Evolutionary conservation across 1,284 basidiomycete genomes (phyloP).

Genomic region (Neolentinus lepideus): DNA sequence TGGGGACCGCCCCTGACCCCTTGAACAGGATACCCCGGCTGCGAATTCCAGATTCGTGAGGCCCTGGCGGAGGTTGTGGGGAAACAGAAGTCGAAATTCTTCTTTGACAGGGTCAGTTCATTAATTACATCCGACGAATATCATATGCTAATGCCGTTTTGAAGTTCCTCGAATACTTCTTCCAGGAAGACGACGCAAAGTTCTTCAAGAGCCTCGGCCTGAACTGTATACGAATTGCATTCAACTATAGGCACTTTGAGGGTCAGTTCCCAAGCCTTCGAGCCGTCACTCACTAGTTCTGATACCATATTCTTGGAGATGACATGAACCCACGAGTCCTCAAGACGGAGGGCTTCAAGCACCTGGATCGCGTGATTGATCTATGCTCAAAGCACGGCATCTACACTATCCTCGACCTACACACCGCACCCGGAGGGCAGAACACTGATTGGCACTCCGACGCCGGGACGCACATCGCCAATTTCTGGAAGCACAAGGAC

Average conservation of each 20-base stretch:
- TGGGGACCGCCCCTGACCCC: not conserved
- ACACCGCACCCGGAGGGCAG: constrained; percentile 50
- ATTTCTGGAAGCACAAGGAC: constrained; percentile 71
- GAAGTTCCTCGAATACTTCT: constrained; percentile 71
- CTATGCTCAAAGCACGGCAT: constrained; percentile 53
- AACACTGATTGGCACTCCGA: constrained; percentile 52
- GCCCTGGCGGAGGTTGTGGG: constrained; percentile 62
- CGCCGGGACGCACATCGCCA: constrained; percentile 43
- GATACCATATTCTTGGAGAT: constrained; percentile 25
- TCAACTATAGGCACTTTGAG: constrained; percentile 67
- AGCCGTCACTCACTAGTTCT: not conserved
- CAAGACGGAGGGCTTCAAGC: constrained; percentile 53
- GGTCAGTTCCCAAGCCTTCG: constrained; percentile 19
- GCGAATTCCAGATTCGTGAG: constrained; percentile 60
- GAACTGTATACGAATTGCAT: constrained; percentile 64
- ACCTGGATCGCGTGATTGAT: constrained; percentile 52
- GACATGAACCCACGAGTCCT: constrained; percentile 60
- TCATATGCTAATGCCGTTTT: not conserved
- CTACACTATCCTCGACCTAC: constrained; percentile 57
- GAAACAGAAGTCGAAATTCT: constrained; percentile 61
- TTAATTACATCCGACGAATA: not conserved
- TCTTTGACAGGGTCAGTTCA: constrained; percentile 62
- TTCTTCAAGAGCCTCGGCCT: constrained; percentile 66
- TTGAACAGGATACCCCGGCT: constrained; percentile 43
- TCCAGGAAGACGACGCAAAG: constrained; percentile 58